Evolutionary conservation across 2,329 filamentous ascomycete genomes (phyloP).

Genomic region (Stagonosporopsis rhizophila): DNA sequence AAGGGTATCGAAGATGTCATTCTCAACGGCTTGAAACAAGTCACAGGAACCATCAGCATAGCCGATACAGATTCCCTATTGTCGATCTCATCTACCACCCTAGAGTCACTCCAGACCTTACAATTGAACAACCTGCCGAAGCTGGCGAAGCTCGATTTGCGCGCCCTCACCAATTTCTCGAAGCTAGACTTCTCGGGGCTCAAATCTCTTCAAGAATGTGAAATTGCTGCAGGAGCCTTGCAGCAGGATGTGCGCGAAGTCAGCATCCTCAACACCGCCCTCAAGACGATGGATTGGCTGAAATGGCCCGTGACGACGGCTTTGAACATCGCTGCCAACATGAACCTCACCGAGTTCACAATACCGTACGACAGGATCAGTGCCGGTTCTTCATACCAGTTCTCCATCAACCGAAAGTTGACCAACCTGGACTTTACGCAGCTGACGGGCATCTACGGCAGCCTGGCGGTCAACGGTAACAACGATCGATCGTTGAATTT

Average conservation of each 20-base stretch:
- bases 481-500: conserved; percentile 13
- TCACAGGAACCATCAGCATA: conserved; percentile 24
- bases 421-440: conserved; percentile 16
- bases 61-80: conserved; percentile 18
- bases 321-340: conserved; percentile 28
- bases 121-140: conserved; percentile 28
- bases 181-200: conserved; percentile 23
- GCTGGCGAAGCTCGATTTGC: conserved; percentile 26
- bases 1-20: conserved; percentile 24
- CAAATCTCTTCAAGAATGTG: conserved; percentile 15
- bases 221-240: conserved; percentile 17
- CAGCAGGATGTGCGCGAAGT: conserved; percentile 24
- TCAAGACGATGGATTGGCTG: conserved; percentile 32
- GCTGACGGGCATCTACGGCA: conserved; percentile 24
- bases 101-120: conserved; percentile 21
- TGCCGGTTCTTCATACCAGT: conserved; percentile 20
- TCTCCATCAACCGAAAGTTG: conserved; percentile 22
- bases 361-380: conserved; percentile 27
- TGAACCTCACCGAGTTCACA: conserved; percentile 17
- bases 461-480: conserved; percentile 24
- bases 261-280: conserved; percentile 23
- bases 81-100: conserved; percentile 26
- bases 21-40: conserved; percentile 23
- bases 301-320: conserved; percentile 26
- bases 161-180: conserved; percentile 24